Base-by-base conservation (phyloP, 78 protist species). In the Speleostelium caveatum region DNA sequence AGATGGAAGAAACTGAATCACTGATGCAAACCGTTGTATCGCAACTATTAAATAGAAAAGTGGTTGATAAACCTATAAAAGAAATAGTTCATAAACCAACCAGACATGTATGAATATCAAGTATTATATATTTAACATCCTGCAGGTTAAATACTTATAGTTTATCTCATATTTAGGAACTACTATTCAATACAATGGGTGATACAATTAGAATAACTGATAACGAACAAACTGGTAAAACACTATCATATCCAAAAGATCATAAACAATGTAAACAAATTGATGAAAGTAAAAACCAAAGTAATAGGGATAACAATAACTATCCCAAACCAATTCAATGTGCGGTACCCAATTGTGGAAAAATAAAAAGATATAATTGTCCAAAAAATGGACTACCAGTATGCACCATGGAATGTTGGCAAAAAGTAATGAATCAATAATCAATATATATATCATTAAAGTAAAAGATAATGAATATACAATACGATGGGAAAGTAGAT, bases 381-480 rank as follows among this genome's bases (percentile, higher is more conserved):
- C 75, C 89, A 28, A 80, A 58, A 22, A 80, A 80, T 58, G 39
- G 39, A 38, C 35, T 36, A 56, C 89, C 89, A 35, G 89, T 80
- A 26, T 80, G 89, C 41, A 80, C 45, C n/a, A 55, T 67, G 14
- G 72, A 80, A 58, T 80, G 89, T 56, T 80, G 89, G 89, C 55
- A 68, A 49, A 56, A 56, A 30, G 89, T 68, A 39, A 69, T 45
- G 35, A n/a, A n/a, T n/a, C n/a, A n/a, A 28, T 7, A n/a, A 24
- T 21, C 17, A 26, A 28, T 49, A 22, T 24, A n/a, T 36, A n/a
- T 17, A 66, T 35, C 19, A 62, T 21, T 0, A n/a, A n/a, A 62
- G 33, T 30, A 35, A 63, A 0, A 67, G 38, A 21, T 30, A 66
- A 8, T 14, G 36, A 66, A 65, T 62, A 35, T 33, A 32, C n/a